Conservation (phyloP, 2,329 filamentous ascomycete genomes). For the Orbilia oligospora region DNA sequence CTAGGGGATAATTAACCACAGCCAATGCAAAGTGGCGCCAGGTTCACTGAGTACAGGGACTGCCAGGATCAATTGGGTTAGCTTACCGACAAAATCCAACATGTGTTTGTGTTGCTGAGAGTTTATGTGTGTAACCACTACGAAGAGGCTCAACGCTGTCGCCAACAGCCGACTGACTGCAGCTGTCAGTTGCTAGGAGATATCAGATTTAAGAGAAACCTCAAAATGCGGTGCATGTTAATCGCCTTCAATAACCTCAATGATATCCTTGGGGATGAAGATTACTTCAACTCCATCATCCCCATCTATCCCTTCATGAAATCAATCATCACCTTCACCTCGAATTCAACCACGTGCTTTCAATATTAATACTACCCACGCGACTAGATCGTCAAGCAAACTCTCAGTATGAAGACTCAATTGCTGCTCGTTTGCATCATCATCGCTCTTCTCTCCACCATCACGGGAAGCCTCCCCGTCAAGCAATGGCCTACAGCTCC, state of each 20-base stretch:
- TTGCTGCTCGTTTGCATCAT: slow-evolving; percentile 20
- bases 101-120: neutral
- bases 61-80: too few species aligned
- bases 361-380: neutral
- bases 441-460: slow-evolving; percentile 1
- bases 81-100: slow-evolving; percentile 14
- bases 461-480: slow-evolving; percentile 27
- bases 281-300: neutral
- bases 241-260: too few species aligned
- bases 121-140: neutral
- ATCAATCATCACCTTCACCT: neutral
- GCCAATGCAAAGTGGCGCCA: too few species aligned
- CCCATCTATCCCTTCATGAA: neutral
- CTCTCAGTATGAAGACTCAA: slow-evolving; percentile 19
- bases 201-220: neutral
- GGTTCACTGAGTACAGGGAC: too few species aligned
- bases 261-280: neutral
- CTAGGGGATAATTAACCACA: too few species aligned
- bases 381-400: neutral
- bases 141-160: slow-evolving; percentile 7
- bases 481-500: slow-evolving; percentile 43
- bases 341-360: neutral
- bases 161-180: too few species aligned
- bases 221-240: neutral
- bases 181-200: neutral